Percentiles rank a stretch among this genome's conserved stretches.
phyloP scores from a whole-genome alignment of 1,139 yeast species.

The Pneumocystis carinii region DNA sequence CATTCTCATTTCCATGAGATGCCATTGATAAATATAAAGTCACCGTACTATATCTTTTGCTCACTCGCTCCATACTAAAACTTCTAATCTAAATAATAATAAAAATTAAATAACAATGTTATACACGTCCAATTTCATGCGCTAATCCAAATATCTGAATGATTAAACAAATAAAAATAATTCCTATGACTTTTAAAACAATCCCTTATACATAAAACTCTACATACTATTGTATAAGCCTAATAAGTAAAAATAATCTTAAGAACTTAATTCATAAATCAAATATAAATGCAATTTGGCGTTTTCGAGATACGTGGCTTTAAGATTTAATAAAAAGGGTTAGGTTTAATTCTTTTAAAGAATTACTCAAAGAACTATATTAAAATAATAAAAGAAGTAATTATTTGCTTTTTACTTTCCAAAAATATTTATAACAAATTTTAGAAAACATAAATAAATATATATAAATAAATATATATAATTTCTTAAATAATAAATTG shows the following conservation, averaged over 20 bases:
- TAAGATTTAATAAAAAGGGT: no score
- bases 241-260: background rate
- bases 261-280: no score
- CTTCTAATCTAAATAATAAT: background rate
- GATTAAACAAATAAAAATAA: background rate
- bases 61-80: constrained; percentile 18
- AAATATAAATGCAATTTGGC: no score
- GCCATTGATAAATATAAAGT: constrained; percentile 25
- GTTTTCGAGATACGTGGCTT: no score
- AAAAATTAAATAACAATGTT: background rate
- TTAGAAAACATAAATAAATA: no score
- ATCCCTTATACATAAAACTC: background rate
- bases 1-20: constrained; percentile 26
- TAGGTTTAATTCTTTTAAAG: no score
- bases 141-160: background rate
- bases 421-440: no score
- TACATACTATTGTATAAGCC: background rate
- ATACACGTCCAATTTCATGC: background rate
- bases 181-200: background rate
- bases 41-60: constrained; percentile 24
- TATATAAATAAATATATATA: background rate
- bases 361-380: no score
- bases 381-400: no score
- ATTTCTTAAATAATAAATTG: background rate
- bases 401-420: no score